phyloP scores from a whole-genome alignment of 305 asterid species.

The Ajuga reptans region DNA sequence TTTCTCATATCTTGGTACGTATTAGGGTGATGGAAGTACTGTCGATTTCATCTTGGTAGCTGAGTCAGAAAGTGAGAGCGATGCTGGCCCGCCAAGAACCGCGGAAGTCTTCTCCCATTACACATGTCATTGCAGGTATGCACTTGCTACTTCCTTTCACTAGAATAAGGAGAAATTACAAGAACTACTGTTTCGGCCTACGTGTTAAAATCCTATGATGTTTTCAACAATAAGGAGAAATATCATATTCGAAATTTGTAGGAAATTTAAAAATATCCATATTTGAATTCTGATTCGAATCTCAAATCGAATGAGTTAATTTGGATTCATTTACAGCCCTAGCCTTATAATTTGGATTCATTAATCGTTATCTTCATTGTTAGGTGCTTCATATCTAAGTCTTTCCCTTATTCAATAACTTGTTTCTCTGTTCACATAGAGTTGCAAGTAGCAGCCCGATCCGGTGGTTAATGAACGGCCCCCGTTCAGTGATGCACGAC shows the following conservation, averaged over 20 bases:
- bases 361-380: background rate
- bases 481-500: conserved; percentile 49
- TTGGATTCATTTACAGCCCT: too few relatives aligned
- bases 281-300: too few relatives aligned
- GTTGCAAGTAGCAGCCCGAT: conserved; percentile 57
- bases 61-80: conserved; percentile 37
- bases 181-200: too few relatives aligned
- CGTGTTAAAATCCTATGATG: too few relatives aligned
- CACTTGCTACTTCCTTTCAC: background rate
- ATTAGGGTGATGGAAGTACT: conserved; percentile 49
- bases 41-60: conserved; percentile 83
- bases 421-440: conserved; percentile 31
- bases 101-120: conserved; percentile 57
- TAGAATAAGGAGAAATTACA: background rate
- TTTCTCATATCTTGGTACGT: conserved; percentile 18
- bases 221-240: too few relatives aligned
- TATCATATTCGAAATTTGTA: too few relatives aligned
- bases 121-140: conserved; percentile 72
- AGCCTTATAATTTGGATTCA: too few relatives aligned
- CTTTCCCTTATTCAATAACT: background rate
- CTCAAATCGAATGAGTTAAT: too few relatives aligned
- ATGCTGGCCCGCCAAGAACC: conserved; percentile 30
- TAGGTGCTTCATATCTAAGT: background rate
- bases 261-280: too few relatives aligned
- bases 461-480: conserved; percentile 82